Evolutionary conservation across 1,284 basidiomycete genomes (phyloP), one percentile per base, ranked within the genome.

Genomic region (Cryptococcus sp.): DNA sequence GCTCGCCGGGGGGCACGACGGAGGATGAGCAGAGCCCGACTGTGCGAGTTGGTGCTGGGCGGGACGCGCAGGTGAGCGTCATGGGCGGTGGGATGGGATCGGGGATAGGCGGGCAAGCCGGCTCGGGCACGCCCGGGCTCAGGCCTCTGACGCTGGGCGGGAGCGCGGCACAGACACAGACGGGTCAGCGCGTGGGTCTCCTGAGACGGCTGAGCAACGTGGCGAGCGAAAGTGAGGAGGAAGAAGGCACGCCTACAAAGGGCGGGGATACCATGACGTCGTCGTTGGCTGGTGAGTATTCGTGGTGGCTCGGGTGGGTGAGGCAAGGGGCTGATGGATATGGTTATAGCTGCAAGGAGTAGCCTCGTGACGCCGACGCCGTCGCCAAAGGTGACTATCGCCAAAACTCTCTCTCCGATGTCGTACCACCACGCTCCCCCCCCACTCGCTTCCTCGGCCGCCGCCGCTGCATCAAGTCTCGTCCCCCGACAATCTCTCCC

Each of bases 231-330:
- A 64, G 66, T 49, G 75, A 72, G 48, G 77, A 77, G 57, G 72
- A 73, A 39, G 77, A 79, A 44, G 67, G 64, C 6, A 78, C 77
- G 12, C 77, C 77, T 5, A 78, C 77, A 13, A 77, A 75, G 56
- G 63, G 59, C 24, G 61, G 59, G 6, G 71, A 57, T 35, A 56
- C 64, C 13, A 48, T 48, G 48, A 38, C 52, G 28, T 37, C 53
- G 47, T 37, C 53, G 47, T 54, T 65, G 42, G 59, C 59, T 53
- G 47, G 62, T 66, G 18, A 56, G 59, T 57, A 5, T 2, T 21
- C 21, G 13, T n/a, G 35, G 38, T 48, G 20, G 11, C 33, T 35
- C 40, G 44, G 13, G 11, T 33, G 28, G 28, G 28, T 11, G 16
- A 33, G 28, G 35, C 18, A 11, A n/a, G 24, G 18, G 35, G 33